Evolutionary conservation across 139 green algal genomes (phyloP).

Genomic region (Pseudopediastrum boryanum): DNA sequence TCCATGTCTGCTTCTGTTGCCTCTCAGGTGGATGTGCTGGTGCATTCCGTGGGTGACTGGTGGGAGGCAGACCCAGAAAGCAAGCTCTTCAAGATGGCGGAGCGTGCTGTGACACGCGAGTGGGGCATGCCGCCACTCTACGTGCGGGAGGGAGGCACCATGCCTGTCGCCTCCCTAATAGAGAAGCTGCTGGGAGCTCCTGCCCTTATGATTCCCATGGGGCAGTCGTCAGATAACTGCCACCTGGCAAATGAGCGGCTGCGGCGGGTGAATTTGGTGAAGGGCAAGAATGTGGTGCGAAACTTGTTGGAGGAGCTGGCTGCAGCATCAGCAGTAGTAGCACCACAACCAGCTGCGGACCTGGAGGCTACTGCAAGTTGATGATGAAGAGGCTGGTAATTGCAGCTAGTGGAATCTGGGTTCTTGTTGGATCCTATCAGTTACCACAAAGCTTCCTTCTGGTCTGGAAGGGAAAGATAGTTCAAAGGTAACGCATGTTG

Average conservation of each 20-base stretch:
- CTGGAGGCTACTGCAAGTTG: background rate
- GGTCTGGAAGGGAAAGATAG: background rate
- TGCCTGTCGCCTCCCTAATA: constrained; percentile 88
- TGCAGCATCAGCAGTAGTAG: constrained; percentile 11
- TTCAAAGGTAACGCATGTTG: background rate
- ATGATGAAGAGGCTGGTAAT: background rate
- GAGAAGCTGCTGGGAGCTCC: constrained; percentile 87
- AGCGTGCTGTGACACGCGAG: constrained; percentile 72
- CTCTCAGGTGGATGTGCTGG: too few relatives aligned
- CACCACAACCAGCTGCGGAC: background rate
- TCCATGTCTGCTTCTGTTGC: background rate
- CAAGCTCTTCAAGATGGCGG: constrained; percentile 76
- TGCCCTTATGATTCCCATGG: constrained; percentile 92
- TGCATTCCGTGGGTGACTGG: constrained; percentile 86
- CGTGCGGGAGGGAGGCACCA: constrained; percentile 86
- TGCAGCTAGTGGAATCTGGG: background rate
- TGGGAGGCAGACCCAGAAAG: constrained; percentile 82
- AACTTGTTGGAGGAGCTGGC: constrained; percentile 32
- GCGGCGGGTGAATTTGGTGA: constrained; percentile 78
- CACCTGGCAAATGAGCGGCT: constrained; percentile 94
- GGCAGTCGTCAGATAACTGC: constrained; percentile 83
- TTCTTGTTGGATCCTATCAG: too few relatives aligned
- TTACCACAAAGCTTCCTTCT: background rate
- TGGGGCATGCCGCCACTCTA: constrained; percentile 82
- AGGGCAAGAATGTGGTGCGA: constrained; percentile 83